Conservation (phyloP, 257 asterid genomes). For the Capsicum chinense region DNA sequence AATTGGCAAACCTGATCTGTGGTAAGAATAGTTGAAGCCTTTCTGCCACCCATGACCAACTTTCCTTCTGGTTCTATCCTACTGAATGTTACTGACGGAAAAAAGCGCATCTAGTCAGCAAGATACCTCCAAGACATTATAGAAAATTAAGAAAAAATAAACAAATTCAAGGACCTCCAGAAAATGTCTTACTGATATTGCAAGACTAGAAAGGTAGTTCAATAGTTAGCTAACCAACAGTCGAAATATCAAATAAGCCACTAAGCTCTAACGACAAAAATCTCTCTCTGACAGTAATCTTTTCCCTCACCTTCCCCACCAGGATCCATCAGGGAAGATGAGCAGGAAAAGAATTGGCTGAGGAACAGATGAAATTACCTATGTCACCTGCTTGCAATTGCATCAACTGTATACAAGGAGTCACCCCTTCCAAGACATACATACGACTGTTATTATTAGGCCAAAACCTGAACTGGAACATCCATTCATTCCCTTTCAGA, state of each 20-base stretch:
- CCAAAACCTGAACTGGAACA: conserved; percentile 96
- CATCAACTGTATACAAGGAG: conserved; percentile 95
- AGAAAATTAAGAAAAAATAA: background rate
- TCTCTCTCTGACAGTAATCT: background rate
- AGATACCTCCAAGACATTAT: background rate
- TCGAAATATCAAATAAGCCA: background rate
- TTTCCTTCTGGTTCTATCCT: conserved; percentile 93
- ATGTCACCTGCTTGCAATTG: conserved; percentile 96
- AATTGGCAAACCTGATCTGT: conserved; percentile 67
- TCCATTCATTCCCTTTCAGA: conserved; percentile 87
- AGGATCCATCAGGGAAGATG: conserved; percentile 30
- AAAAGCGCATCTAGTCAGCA: background rate
- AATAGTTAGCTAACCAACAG: conserved; percentile 27
- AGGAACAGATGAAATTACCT: conserved; percentile 60
- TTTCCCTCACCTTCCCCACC: conserved; percentile 11
- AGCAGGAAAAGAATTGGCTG: background rate
- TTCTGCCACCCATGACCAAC: conserved; percentile 94
- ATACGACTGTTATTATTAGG: conserved; percentile 97
- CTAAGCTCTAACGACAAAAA: background rate
- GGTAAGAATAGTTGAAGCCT: conserved; percentile 56
- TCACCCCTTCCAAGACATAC: conserved; percentile 98
- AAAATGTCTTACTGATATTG: conserved; percentile 33
- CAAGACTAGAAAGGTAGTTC: conserved; percentile 33
- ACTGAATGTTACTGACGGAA: conserved; percentile 83
- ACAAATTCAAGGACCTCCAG: background rate